phyloP scores from a whole-genome alignment of 2,329 filamentous ascomycete genomes.

The Botryotinia globosa region DNA sequence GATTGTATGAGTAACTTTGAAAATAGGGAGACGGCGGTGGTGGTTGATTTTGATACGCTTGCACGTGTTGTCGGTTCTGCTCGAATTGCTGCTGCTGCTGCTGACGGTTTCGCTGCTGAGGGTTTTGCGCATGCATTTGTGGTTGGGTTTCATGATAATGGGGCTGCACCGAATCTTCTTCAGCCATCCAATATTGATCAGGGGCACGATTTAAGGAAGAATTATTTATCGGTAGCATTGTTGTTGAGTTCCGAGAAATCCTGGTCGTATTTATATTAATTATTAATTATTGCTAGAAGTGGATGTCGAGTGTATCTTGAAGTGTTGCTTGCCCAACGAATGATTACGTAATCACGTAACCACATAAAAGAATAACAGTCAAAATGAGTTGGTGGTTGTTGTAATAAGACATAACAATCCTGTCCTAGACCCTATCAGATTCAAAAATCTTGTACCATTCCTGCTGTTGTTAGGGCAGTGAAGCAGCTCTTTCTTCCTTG shows the following conservation, averaged over 20 bases:
- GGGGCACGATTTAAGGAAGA: too few relatives aligned
- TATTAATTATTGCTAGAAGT: background rate
- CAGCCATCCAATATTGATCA: background rate
- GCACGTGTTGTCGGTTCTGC: constrained; percentile 4
- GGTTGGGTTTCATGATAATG: background rate
- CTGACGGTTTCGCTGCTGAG: background rate
- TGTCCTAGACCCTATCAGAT: background rate
- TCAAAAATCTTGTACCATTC: background rate
- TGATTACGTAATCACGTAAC: background rate
- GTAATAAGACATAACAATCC: background rate
- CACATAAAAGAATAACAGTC: background rate
- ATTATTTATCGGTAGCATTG: background rate
- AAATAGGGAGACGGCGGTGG: background rate
- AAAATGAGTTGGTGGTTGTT: background rate
- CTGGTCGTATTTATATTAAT: background rate
- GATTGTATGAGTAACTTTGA: background rate
- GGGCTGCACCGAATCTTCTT: background rate
- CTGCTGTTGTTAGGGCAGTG: background rate
- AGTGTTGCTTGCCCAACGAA: background rate
- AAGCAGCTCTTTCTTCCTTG: background rate
- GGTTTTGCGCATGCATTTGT: background rate
- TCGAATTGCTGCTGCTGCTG: background rate
- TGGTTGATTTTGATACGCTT: background rate
- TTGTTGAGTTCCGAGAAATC: background rate
- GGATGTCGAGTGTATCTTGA: background rate